These are phyloP conservation scores for Xylaria venustula DNA, from an alignment of 495 filamentous ascomycete species.

Conservation along the genomic window DNA sequence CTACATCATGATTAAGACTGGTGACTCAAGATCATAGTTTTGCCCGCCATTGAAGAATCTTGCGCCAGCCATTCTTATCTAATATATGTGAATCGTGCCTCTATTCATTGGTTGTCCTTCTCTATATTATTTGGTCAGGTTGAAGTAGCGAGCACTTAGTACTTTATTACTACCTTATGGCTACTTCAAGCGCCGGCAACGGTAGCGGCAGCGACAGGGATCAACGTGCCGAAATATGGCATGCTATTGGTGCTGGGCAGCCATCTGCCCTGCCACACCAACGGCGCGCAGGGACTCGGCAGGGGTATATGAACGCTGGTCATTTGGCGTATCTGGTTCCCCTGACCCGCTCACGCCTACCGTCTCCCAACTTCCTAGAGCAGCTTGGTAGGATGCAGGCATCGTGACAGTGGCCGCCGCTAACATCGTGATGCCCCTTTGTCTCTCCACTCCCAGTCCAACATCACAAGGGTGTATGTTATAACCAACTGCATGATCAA, in stretches of 20 bases:
- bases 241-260: neutral
- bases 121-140: too few species aligned
- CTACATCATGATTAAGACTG: too few species aligned
- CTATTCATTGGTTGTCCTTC: too few species aligned
- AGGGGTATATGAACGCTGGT: neutral
- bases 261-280: neutral
- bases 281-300: neutral
- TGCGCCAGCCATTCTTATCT: too few species aligned
- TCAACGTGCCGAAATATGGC: neutral
- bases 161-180: too few species aligned
- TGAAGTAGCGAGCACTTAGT: too few species aligned
- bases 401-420: slow-evolving; percentile 10
- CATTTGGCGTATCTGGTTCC: slow-evolving; percentile 4
- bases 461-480: slow-evolving; percentile 4
- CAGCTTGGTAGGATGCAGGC: neutral
- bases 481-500: neutral
- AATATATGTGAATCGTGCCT: too few species aligned
- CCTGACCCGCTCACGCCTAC: slow-evolving; percentile 5
- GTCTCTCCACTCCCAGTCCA: slow-evolving; percentile 5
- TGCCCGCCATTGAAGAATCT: too few species aligned
- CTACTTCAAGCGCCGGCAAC: too few species aligned
- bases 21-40: too few species aligned
- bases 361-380: slow-evolving; percentile 2
- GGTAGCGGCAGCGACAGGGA: too few species aligned
- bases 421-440: neutral